A percentile compares a stretch with the other conserved stretches of the same genome.
phyloP scores from a whole-genome alignment of 495 filamentous ascomycete species.

The Sordaria brevicollis region DNA sequence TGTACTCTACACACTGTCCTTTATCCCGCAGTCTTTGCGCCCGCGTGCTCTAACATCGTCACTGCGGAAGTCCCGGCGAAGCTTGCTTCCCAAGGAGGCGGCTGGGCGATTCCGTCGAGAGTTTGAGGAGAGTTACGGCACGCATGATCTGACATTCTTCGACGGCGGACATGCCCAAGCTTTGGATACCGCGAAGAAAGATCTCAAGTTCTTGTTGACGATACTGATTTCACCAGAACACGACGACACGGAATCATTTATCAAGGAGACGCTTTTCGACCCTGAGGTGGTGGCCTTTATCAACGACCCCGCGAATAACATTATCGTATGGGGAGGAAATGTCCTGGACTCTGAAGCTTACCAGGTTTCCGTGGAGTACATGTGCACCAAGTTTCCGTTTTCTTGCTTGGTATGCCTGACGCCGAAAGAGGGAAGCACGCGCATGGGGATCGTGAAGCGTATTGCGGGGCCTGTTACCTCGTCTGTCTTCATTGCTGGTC shows the following conservation, averaged over 20 bases:
- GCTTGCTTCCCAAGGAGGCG: slow-evolving; percentile 74
- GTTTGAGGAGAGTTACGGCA: slow-evolving; percentile 87
- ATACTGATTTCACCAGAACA: slow-evolving; percentile 84
- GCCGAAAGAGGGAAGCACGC: slow-evolving; percentile 62
- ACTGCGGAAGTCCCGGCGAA: slow-evolving; percentile 51
- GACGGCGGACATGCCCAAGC: slow-evolving; percentile 86
- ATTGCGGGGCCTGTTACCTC: slow-evolving; percentile 59
- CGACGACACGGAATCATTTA: slow-evolving; percentile 79
- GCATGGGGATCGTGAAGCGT: slow-evolving; percentile 78
- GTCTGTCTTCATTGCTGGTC: slow-evolving; percentile 55
- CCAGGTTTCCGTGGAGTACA: slow-evolving; percentile 72
- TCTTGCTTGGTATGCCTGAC: slow-evolving; percentile 76
- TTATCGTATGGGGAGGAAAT: slow-evolving; percentile 85
- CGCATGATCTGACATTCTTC: slow-evolving; percentile 56
- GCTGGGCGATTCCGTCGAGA: slow-evolving; percentile 80
- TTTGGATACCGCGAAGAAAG: slow-evolving; percentile 74
- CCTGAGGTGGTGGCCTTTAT: slow-evolving; percentile 64
- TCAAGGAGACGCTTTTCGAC: slow-evolving; percentile 68
- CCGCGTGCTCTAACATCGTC: slow-evolving; percentile 53
- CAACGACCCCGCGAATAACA: slow-evolving; percentile 57
- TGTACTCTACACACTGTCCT: slow-evolving; percentile 64
- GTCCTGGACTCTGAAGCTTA: slow-evolving; percentile 89
- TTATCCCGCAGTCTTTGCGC: slow-evolving; percentile 31
- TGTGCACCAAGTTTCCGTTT: slow-evolving; percentile 85
- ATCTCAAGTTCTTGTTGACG: slow-evolving; percentile 83